Evolutionary conservation across 345 rosid genomes (phyloP).

Genomic region (Barbarea vulgaris): DNA sequence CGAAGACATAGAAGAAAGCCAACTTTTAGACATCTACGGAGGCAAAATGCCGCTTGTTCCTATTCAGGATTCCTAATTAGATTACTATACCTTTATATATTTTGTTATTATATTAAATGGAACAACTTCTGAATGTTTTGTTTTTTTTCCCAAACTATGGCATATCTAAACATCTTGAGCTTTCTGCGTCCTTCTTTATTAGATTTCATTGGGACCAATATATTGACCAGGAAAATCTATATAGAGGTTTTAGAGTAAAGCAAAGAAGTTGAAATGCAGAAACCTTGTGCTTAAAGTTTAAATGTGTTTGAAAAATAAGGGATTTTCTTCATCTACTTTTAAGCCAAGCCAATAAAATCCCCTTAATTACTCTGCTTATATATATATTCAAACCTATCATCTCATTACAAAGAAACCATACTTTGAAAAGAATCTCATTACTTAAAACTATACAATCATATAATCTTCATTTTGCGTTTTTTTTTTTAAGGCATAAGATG

Average conservation of each 20-base stretch:
- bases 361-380: constrained; percentile 56
- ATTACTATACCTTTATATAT: background rate
- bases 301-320: constrained; percentile 60
- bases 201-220: constrained; percentile 31
- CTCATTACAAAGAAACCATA: constrained; percentile 18
- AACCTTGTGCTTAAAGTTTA: constrained; percentile 83
- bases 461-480: constrained; percentile 37
- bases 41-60: constrained; percentile 70
- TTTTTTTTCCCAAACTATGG: background rate
- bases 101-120: background rate
- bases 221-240: constrained; percentile 46
- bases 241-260: constrained; percentile 80
- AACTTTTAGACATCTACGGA: constrained; percentile 78
- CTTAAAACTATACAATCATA: constrained; percentile 48
- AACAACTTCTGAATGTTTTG: background rate
- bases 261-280: constrained; percentile 50
- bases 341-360: constrained; percentile 78
- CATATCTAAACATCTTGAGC: background rate
- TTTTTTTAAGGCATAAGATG: constrained; percentile 48
- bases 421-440: constrained; percentile 31
- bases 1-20: constrained; percentile 72
- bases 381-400: constrained; percentile 54
- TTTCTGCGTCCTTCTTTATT: background rate
- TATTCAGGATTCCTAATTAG: constrained; percentile 57
- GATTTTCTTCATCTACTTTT: constrained; percentile 71